phyloP scores from a whole-genome alignment of 495 filamentous ascomycete species.

The Trichoderma asperelloides region DNA sequence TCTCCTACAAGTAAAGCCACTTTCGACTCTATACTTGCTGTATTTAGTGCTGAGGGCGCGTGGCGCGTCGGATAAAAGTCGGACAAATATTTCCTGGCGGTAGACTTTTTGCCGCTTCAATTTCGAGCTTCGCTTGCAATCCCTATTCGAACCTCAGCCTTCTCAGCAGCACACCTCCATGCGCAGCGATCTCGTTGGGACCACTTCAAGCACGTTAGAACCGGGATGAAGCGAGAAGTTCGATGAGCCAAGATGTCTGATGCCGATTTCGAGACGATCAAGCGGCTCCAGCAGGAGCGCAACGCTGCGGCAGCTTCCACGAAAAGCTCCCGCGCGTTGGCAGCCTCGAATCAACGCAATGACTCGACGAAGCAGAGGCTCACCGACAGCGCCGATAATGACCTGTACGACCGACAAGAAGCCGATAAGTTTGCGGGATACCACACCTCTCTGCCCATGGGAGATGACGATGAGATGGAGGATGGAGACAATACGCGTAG shows the following conservation, averaged over 20 bases:
- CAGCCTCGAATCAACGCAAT: constrained; percentile 78
- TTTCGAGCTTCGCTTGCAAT: neutral
- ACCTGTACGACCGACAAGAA: constrained; percentile 77
- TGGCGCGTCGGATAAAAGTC: neutral
- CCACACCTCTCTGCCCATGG: constrained; percentile 75
- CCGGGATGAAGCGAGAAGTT: constrained; percentile 9
- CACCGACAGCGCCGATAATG: constrained; percentile 88
- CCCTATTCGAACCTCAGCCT: neutral
- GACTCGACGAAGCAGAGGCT: constrained; percentile 92
- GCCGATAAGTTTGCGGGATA: constrained; percentile 85
- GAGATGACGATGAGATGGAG: constrained; percentile 77
- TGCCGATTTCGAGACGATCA: constrained; percentile 76
- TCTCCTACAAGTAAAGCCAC: too few relatives aligned
- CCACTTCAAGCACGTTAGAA: constrained; percentile 2
- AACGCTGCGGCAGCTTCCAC: constrained; percentile 74
- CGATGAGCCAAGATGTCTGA: constrained; percentile 43
- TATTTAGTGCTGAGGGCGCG: neutral
- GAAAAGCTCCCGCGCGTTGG: constrained; percentile 82
- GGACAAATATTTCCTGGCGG: neutral
- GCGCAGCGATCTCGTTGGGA: constrained; percentile 2
- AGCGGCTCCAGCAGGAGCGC: constrained; percentile 82
- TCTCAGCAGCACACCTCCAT: constrained; percentile 5
- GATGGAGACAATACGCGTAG: constrained; percentile 64
- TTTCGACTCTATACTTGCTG: too few relatives aligned
- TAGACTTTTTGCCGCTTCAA: constrained; percentile 8